Base-by-base conservation (phyloP, 306 rosid species). In the Quercus variabilis region DNA sequence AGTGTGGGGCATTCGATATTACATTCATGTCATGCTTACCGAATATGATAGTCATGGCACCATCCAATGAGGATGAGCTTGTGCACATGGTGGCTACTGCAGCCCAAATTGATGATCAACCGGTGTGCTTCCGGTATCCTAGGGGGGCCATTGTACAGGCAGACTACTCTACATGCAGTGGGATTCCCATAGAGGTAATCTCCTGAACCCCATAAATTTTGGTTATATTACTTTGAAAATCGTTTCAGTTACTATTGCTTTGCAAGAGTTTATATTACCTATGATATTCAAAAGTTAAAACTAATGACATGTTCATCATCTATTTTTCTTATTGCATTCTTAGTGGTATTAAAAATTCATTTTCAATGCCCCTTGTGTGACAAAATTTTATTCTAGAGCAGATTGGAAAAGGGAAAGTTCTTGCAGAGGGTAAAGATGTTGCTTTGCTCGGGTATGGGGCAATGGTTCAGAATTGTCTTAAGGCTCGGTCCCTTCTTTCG, bases 31-130 rank as follows among this genome's bases (percentile, higher is more conserved):
- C 99, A 18, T 92, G 97, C 90, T 90, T 94, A 69, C 99, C 99
- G 56, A 94, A 94, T 79, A 94, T 94, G 97, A 82, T 92, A 73
- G 97, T 94, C 82, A 94, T 94, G 99, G 97, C 97, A 38, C 99
- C 99, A 15, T 86, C 97, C 41, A 85, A 94, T 78, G 97, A 92
- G 82, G 73, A 72, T 71, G 99, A 94, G 88, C 97, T 94, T 56
- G 84, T 79, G 51, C 80, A 91, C 89, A 94, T 94, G 99, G 99
- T 92, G 77, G 89, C 94, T 78, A 94, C 99, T 59, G 95, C 97
- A 38, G 86, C 90, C 55, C 71, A 18, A 15, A 77, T 91, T 59
- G 92, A 94, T 56, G 88, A 91, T 65, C 88, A 76, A 65, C 99
- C 99, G 3, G 81, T 91, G 71, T 94, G 99, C 92, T 91, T 92